A percentile compares a stretch with the other conserved stretches of the same genome.
phyloP scores from a whole-genome alignment of 108 stramenopile genomes.

The Cyclostephanos invisitatus region DNA sequence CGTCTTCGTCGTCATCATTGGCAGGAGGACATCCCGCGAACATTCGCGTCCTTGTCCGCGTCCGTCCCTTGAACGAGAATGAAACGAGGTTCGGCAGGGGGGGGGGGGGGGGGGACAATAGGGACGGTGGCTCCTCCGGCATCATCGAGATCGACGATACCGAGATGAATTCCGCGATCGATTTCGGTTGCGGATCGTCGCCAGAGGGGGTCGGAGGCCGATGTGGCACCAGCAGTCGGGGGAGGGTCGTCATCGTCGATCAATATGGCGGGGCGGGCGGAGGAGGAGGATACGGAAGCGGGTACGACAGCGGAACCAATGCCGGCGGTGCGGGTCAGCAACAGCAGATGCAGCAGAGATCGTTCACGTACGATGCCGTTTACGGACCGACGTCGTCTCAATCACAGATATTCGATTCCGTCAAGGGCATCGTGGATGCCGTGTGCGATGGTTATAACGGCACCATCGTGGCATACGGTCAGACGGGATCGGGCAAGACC shows the following conservation, averaged over 20 bases:
- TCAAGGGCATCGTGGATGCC: slow-evolving; percentile 47
- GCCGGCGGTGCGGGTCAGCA: not conserved
- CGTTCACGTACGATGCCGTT: slow-evolving; percentile 46
- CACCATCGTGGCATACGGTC: slow-evolving; percentile 54
- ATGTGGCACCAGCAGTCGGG: slow-evolving; percentile 12
- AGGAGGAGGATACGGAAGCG: slow-evolving; percentile 10
- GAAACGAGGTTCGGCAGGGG: slow-evolving; percentile 21
- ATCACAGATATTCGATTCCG: slow-evolving; percentile 30
- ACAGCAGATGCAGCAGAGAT: not conserved
- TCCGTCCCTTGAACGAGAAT: slow-evolving; percentile 45
- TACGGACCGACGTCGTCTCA: slow-evolving; percentile 36
- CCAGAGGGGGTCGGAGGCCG: not conserved
- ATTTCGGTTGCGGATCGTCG: slow-evolving; percentile 9
- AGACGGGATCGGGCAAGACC: slow-evolving; percentile 51
- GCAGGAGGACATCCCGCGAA: slow-evolving; percentile 39
- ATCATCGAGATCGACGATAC: slow-evolving; percentile 20
- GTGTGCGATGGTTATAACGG: slow-evolving; percentile 50
- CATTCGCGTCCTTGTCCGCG: slow-evolving; percentile 53
- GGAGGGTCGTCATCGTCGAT: slow-evolving; percentile 25
- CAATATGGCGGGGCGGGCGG: not conserved
- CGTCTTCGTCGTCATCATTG: too few species aligned
- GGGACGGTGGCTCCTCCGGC: not conserved
- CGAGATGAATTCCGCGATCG: slow-evolving; percentile 8
- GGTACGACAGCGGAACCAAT: slow-evolving; percentile 13
- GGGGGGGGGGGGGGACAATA: too few species aligned